Base-by-base conservation (phyloP, 495 filamentous ascomycete genomes). In the Neurospora intermedia region DNA sequence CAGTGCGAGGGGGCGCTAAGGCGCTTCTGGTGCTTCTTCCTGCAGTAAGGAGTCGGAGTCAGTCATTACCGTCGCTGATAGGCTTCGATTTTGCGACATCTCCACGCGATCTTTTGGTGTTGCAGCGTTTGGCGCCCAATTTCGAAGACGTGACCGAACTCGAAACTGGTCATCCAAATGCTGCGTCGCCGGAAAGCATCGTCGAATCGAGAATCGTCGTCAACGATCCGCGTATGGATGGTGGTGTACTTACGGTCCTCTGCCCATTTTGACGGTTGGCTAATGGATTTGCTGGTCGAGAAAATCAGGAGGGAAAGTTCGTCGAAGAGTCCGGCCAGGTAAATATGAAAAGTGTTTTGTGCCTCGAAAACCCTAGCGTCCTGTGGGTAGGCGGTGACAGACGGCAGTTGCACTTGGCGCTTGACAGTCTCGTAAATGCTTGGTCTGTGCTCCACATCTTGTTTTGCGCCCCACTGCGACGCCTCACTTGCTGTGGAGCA, bases 11-110 rank as follows among this genome's bases (percentile, higher is more conserved):
- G 96, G 83, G 96, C 96, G 84, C 92, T 94, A 81, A 98, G 89
- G 89, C 96, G 94, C 95, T 99, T 98, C 84, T 97, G 94, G 87
- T 99, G 96, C 90, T 99, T 99, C 90, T 95, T 97, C 82, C 94
- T 97, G 83, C 82, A 76, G 70, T 6, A 27, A 23, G 54, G 27
- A 66, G 54, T 15, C 27, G 27, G 11, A 76, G 54, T 76, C 71
- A 62, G 69, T 31, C 69, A 48, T 59, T 1, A 41, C 15, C 42
- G 38, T 11, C 45, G 54, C 10, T 20, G 18, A 4, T 13, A 73
- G 18, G 23, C 27, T 66, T 35, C 6, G 9, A 2, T 15, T 16
- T 66, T 66, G 54, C 27, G 54, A 70, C 69, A 39, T 54, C 20
- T 74, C 73, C 69, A 71, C 76, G 66, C 71, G 48, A 69, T 72